Evolutionary conservation across 805 yeast species (phyloP), one percentile per base, ranked within the genome.

Genomic region (Brettanomyces naardenensis): DNA sequence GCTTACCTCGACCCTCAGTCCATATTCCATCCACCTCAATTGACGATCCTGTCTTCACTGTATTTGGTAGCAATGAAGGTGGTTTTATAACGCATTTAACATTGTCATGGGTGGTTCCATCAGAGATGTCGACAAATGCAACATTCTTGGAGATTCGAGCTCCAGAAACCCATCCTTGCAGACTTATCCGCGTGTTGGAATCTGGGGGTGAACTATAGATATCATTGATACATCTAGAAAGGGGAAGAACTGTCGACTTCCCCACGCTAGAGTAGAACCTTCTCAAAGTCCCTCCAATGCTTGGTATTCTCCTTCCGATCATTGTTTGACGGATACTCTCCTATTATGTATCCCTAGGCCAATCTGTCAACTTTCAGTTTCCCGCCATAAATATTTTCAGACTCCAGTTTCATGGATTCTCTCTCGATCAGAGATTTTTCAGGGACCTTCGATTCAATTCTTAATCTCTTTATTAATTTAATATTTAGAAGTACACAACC

Each of bases 41-140:
- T 20, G 62, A 48, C 3, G 58, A 51, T 2, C 83, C 80, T 2
- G 58, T 54, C 28, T 48, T 54, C 40, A 35, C 69, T 38, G 30
- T 56, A 38, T 41, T 44, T 37, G 56, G 61, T 15, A 59, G 30
- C 38, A 51, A 40, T 4, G 56, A 47, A 6, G 62, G 62, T 11
- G 66, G 66, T 2, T 68, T 58, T 4, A 79, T 58, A 0, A 79
- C 76, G 40, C 86, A 71, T 50, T 71, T 74, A 40, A 89, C 53
- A 13, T 71, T 66, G 21, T 62, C 44, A 23, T 69, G 61, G 2
- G 73, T 62, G 0, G 92, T 69, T 1, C 97, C 97, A 55, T 92
- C 97, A 2, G 71, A 61, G 9, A 92, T 46, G 50, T 87, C 95
- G 4, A 88, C 62, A 57, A 92, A 92, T 1, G 87, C 82, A 4